phyloP scores from a whole-genome alignment of 371 early-diverging fungal species.

The Rhizopus microsporus region DNA sequence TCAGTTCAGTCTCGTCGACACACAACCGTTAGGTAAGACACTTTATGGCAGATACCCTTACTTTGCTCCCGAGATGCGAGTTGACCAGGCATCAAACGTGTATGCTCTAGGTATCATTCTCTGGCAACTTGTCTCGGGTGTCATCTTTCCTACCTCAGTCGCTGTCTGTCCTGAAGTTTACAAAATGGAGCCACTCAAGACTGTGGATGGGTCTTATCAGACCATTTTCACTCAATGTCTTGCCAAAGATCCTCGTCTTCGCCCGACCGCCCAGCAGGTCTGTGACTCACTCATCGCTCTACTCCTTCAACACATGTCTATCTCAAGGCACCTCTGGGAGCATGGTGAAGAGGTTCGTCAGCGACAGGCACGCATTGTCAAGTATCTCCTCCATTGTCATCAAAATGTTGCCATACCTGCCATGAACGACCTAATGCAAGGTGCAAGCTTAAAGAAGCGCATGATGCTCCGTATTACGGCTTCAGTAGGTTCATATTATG shows the following conservation, averaged over 20 bases:
- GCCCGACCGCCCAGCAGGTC: slow-evolving; percentile 18
- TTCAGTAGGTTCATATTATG: slow-evolving; percentile 6
- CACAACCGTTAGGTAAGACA: neutral
- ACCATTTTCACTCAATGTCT: slow-evolving; percentile 10
- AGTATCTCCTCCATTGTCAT: slow-evolving; percentile 10
- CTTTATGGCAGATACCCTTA: slow-evolving; percentile 45
- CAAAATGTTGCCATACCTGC: slow-evolving; percentile 2
- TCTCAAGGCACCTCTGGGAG: neutral
- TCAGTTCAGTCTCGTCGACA: slow-evolving; percentile 2
- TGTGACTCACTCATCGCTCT: slow-evolving; percentile 12
- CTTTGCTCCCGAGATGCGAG: slow-evolving; percentile 37
- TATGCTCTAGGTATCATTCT: slow-evolving; percentile 46
- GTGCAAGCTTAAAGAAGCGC: slow-evolving; percentile 20
- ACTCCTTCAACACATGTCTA: neutral
- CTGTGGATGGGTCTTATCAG: slow-evolving; percentile 10
- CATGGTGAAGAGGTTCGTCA: slow-evolving; percentile 1
- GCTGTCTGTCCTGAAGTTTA: slow-evolving; percentile 30
- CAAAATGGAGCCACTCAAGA: slow-evolving; percentile 24
- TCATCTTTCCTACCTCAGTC: slow-evolving; percentile 39
- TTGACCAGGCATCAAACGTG: slow-evolving; percentile 27
- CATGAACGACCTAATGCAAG: slow-evolving; percentile 10
- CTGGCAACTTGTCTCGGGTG: slow-evolving; percentile 47
- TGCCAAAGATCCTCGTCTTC: neutral
- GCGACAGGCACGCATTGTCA: slow-evolving; percentile 1
- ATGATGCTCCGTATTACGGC: slow-evolving; percentile 16